Base-by-base conservation (phyloP, 1,284 basidiomycete species). In the Puccinia brachypodii region DNA sequence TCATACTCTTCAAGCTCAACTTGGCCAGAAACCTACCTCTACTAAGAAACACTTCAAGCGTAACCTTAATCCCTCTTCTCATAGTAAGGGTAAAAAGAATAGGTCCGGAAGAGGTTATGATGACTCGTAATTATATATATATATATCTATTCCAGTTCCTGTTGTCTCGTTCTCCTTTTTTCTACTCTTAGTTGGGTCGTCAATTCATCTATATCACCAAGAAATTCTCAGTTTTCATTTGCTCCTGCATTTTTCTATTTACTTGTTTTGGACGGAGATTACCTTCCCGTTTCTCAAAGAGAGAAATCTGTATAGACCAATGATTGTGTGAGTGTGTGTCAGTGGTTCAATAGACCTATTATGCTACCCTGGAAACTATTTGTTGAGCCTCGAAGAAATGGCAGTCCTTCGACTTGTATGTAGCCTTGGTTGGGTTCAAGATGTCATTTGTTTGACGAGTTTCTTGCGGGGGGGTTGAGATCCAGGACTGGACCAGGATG, bases 1-100 rank as follows among this genome's bases (percentile, higher is more conserved):
- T 86, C 92, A 93, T 84, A 86, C 89, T 50, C 89, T 95, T 14
- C 90, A 91, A 0, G 89, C 94, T 81, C 92, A 95, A 85, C 95
- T 94, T 2, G 91, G 89, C 36, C 88, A 88, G 22, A 88, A 86
- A 31, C 88, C 88, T 58, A 77, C 77, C 76, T 83, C 83, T 11
- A 90, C 90, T 28, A 98, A 97, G 89, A 96, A 95, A 86, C 92
- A 93, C 85, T 93, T 94, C 89, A 98, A 96, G 88, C 93, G 92
- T 85, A 90, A 88, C 91, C 2, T 16, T 1, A 58, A 44, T 40
- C 33, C 66, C n/a, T n/a, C n/a, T 42, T 33, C 42, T 14, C 36
- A 44, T 28, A 38, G 31, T 53, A 94, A 89, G 88, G 78, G 92
- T 80, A 90, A 90, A 80, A 98, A 98, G 88, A 92, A 94, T 87